Conservation (phyloP, 148 eudicot genomes). For the Cornus controversa region DNA sequence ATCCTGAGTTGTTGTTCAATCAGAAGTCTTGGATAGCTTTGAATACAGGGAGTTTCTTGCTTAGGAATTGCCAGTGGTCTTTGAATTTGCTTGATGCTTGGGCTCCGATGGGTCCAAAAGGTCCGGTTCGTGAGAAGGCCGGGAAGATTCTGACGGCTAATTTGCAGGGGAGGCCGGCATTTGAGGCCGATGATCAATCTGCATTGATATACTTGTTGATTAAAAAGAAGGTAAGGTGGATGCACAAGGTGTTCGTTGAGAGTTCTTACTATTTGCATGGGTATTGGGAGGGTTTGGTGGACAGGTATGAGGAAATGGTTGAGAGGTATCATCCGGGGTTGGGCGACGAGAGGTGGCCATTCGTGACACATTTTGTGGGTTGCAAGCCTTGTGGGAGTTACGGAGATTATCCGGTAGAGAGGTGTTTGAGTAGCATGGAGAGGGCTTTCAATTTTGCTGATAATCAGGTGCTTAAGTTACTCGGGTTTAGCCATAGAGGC, state of each 20-base stretch:
- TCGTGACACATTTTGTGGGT: conserved; percentile 90
- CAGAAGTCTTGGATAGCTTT: conserved; percentile 84
- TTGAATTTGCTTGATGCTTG: conserved; percentile 81
- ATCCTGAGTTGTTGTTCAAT: conserved; percentile 67
- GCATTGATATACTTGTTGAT: conserved; percentile 72
- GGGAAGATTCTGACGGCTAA: conserved; percentile 61
- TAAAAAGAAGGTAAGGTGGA: conserved; percentile 59
- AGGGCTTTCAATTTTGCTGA: conserved; percentile 93
- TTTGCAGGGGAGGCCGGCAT: conserved; percentile 73
- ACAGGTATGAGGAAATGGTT: conserved; percentile 72
- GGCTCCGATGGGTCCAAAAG: conserved; percentile 93
- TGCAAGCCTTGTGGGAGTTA: conserved; percentile 94
- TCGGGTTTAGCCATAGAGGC: conserved; percentile 86
- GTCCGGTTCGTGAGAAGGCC: conserved; percentile 66
- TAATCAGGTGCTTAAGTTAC: conserved; percentile 79
- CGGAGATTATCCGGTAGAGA: conserved; percentile 80
- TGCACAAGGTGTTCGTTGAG: conserved; percentile 74
- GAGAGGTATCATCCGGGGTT: conserved; percentile 78
- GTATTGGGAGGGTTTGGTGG: conserved; percentile 86
- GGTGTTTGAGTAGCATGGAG: conserved; percentile 92
- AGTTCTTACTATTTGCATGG: conserved; percentile 84
- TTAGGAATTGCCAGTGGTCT: conserved; percentile 85
- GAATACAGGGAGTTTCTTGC: conserved; percentile 82
- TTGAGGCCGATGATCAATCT: conserved; percentile 88
- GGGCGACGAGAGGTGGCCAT: conserved; percentile 95